A percentile compares a stretch with the other conserved stretches of the same genome.
Evolutionary conservation across 78 protist genomes (phyloP).

Genomic region (slime mould (Dictyostelium discoideum)): dicty_2.7 NC_007088.5:968501-969000

Average conservation of each 20-base stretch:
- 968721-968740: neutral
- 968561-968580: too few species aligned
- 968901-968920: neutral
- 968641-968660: too few species aligned
- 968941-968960: neutral
- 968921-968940: neutral
- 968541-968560: too few species aligned
- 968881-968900: neutral
- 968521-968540: neutral
- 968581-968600: too few species aligned
- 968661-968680: neutral
- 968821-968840: neutral
- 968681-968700: neutral
- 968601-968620: too few species aligned
- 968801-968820: neutral
- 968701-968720: neutral
- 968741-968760: neutral
- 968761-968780: neutral
- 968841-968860: neutral
- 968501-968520: neutral
- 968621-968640: too few species aligned
- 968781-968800: neutral
- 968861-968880: neutral
- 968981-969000: too few species aligned
- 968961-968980: too few species aligned